These are phyloP conservation scores for Botrytis aclada DNA, from an alignment of 2,329 filamentous ascomycete species.

Conservation along the genomic window DNA sequence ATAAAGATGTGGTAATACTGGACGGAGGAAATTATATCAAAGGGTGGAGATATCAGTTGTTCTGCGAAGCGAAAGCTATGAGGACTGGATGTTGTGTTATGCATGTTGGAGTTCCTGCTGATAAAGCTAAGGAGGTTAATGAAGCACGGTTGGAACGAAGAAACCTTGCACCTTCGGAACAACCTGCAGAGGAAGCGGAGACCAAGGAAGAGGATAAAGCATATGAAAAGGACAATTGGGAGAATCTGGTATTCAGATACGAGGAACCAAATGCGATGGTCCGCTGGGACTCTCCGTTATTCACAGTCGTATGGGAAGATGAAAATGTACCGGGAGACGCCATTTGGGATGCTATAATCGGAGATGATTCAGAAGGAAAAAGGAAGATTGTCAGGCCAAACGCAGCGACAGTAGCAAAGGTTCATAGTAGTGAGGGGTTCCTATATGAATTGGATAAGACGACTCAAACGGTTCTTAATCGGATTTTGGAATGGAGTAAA, in stretches of 20 bases:
- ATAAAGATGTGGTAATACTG: constrained; percentile 73
- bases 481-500: constrained; percentile 65
- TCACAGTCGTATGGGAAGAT: constrained; percentile 76
- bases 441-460: constrained; percentile 76
- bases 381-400: constrained; percentile 69
- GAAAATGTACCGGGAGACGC: constrained; percentile 62
- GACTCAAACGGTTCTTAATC: constrained; percentile 72
- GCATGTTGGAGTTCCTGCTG: constrained; percentile 56
- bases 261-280: constrained; percentile 86
- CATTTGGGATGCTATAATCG: constrained; percentile 71
- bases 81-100: constrained; percentile 73
- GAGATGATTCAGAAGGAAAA: constrained; percentile 54
- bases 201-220: constrained; percentile 34
- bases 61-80: constrained; percentile 79
- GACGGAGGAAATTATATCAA: constrained; percentile 88
- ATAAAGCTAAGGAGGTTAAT: constrained; percentile 58
- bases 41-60: constrained; percentile 82
- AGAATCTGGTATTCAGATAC: constrained; percentile 60
- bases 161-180: constrained; percentile 28
- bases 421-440: constrained; percentile 63
- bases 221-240: constrained; percentile 35
- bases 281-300: constrained; percentile 79
- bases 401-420: constrained; percentile 69
- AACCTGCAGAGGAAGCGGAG: constrained; percentile 30
- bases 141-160: constrained; percentile 48